Percentiles rank a stretch among this genome's conserved stretches.
phyloP scores from a whole-genome alignment of 2,329 filamentous ascomycete genomes.

The Trichoderma sp. region DNA sequence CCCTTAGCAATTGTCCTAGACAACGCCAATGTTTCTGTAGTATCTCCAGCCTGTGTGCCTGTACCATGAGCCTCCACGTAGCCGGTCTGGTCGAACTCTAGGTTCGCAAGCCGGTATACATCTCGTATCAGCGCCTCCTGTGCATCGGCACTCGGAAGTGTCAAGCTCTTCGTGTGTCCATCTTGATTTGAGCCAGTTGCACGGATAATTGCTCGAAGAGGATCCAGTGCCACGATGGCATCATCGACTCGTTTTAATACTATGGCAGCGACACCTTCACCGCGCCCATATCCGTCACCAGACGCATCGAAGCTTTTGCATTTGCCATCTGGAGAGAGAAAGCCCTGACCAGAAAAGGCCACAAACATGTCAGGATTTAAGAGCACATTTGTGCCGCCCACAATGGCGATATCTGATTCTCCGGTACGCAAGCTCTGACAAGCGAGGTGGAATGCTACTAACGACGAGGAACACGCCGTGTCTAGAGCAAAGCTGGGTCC shows the following conservation, averaged over 20 bases:
- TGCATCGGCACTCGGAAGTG: constrained; percentile 35
- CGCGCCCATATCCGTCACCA: constrained; percentile 32
- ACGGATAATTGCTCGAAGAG: constrained; percentile 39
- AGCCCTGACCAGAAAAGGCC: not conserved
- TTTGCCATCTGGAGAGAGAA: not conserved
- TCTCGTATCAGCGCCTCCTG: constrained; percentile 29
- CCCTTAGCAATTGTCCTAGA: not conserved
- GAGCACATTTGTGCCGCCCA: not conserved
- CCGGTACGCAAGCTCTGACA: constrained; percentile 40
- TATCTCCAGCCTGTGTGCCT: not conserved
- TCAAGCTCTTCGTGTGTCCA: constrained; percentile 41
- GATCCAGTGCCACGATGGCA: constrained; percentile 50
- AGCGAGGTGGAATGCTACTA: constrained; percentile 27
- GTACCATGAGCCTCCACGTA: not conserved
- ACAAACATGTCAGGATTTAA: not conserved
- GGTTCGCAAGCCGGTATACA: not conserved
- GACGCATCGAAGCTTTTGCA: not conserved
- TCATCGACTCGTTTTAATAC: constrained; percentile 51
- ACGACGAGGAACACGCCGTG: not conserved
- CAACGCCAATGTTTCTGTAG: not conserved
- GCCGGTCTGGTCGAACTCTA: not conserved
- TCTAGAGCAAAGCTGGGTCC: not conserved
- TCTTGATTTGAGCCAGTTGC: constrained; percentile 34
- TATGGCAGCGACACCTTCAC: constrained; percentile 52
- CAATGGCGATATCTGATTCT: not conserved